phyloP scores from a whole-genome alignment of 2,329 filamentous ascomycete species.

The Ascochyta lentis region DNA sequence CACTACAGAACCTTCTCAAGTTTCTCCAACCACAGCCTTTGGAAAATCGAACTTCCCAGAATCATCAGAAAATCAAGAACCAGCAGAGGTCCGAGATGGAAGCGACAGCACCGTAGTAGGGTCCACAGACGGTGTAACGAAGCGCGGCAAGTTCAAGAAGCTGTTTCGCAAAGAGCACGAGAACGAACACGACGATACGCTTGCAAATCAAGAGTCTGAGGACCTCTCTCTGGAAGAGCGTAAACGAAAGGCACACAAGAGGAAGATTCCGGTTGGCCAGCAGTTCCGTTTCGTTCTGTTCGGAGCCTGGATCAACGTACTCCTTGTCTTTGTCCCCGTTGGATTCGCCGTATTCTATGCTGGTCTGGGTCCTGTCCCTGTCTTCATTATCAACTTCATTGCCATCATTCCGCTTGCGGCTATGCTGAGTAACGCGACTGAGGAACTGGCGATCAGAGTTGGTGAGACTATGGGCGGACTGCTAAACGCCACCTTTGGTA shows the following conservation, averaged over 20 bases:
- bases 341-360: conserved; percentile 77
- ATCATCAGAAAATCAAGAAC: conserved; percentile 17
- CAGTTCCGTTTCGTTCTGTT: conserved; percentile 78
- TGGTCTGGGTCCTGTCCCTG: conserved; percentile 38
- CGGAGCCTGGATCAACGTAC: conserved; percentile 84
- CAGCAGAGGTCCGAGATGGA: conserved; percentile 23
- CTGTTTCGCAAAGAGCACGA: conserved; percentile 38
- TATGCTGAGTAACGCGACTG: conserved; percentile 85
- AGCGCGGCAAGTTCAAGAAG: conserved; percentile 42
- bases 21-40: conserved; percentile 28
- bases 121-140: conserved; percentile 24
- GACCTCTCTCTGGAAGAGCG: conserved; percentile 40
- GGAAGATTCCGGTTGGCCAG: conserved; percentile 43
- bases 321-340: conserved; percentile 78
- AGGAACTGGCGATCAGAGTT: conserved; percentile 79
- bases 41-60: conserved; percentile 18
- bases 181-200: conserved; percentile 22
- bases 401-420: conserved; percentile 90
- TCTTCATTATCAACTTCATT: conserved; percentile 92
- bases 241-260: conserved; percentile 40
- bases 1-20: conserved; percentile 34
- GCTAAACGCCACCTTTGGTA: conserved; percentile 90
- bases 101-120: conserved; percentile 33
- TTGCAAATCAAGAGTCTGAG: conserved; percentile 29
- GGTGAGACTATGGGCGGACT: conserved; percentile 89